Percentiles rank a stretch among this genome's conserved stretches.
These are phyloP conservation scores for Isoetes taiwanensis DNA, from an alignment of 75 land plant species.

Conservation along the genomic window DNA sequence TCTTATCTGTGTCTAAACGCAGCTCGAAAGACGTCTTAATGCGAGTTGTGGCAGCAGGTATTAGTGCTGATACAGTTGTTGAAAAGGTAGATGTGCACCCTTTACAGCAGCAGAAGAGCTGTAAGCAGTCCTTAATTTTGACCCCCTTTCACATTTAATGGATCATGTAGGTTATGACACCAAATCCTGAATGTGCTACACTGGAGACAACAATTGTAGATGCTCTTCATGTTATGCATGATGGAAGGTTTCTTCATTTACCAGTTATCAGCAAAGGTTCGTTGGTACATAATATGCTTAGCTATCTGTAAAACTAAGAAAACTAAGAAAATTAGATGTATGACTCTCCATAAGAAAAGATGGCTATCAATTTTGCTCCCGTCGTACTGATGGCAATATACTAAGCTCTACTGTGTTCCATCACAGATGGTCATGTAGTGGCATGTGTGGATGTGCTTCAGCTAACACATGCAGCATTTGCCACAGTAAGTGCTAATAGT, in stretches of 20 bases:
- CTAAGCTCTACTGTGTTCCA: background rate
- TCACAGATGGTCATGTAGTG: constrained; percentile 44
- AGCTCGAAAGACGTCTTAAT: constrained; percentile 4
- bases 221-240: background rate
- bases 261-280: constrained; percentile 1
- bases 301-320: no score
- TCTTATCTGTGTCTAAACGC: background rate
- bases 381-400: no score
- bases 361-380: no score
- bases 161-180: constrained; percentile 3
- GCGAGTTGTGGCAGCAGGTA: constrained; percentile 3
- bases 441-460: constrained; percentile 62
- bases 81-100: constrained; percentile 5
- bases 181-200: constrained; percentile 3
- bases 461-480: constrained; percentile 57
- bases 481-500: constrained; percentile 27
- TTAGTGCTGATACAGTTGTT: constrained; percentile 3
- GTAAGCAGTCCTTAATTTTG: no score
- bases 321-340: no score
- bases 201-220: constrained; percentile 2
- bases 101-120: background rate
- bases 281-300: background rate
- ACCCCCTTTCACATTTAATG: background rate
- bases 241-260: constrained; percentile 5
- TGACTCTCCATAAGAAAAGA: no score